These are phyloP conservation scores for Sugiyamaella boreocaroliniensis DNA, from an alignment of 805 yeast genomes.

Conservation along the genomic window DNA sequence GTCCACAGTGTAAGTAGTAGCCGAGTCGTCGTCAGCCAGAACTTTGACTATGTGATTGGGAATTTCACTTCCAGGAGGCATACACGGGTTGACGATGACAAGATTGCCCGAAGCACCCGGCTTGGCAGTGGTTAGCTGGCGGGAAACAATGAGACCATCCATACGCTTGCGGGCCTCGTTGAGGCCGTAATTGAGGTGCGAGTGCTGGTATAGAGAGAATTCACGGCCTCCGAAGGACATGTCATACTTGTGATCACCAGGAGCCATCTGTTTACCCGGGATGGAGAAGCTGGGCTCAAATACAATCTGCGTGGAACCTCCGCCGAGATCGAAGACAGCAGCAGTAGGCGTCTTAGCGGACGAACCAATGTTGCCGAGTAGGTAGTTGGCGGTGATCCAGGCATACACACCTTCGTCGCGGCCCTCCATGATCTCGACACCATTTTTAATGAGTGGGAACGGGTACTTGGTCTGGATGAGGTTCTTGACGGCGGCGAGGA, in stretches of 20 bases:
- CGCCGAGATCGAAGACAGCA: conserved; percentile 96
- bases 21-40: conserved; percentile 47
- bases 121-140: conserved; percentile 30
- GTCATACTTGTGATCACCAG: conserved; percentile 83
- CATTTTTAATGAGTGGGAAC: conserved; percentile 84
- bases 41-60: conserved; percentile 38
- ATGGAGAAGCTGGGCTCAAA: conserved; percentile 76
- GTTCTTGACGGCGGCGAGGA: conserved; percentile 65
- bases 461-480: conserved; percentile 81
- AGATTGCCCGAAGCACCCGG: conserved; percentile 28
- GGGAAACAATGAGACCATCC: conserved; percentile 55
- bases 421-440: conserved; percentile 91
- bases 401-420: conserved; percentile 97
- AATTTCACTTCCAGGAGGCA: conserved; percentile 70
- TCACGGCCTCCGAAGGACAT: conserved; percentile 74
- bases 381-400: conserved; percentile 93
- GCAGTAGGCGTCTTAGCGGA: conserved; percentile 73
- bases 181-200: conserved; percentile 93
- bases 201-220: conserved; percentile 81
- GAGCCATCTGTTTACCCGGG: conserved; percentile 51
- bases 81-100: conserved; percentile 65
- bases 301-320: conserved; percentile 97
- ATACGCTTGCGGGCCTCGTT: conserved; percentile 88
- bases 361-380: conserved; percentile 89
- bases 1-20: conserved; percentile 40